These are phyloP conservation scores for Ustilaginoidea virens DNA, from an alignment of 2,329 filamentous ascomycete species.

Conservation along the genomic window DNA sequence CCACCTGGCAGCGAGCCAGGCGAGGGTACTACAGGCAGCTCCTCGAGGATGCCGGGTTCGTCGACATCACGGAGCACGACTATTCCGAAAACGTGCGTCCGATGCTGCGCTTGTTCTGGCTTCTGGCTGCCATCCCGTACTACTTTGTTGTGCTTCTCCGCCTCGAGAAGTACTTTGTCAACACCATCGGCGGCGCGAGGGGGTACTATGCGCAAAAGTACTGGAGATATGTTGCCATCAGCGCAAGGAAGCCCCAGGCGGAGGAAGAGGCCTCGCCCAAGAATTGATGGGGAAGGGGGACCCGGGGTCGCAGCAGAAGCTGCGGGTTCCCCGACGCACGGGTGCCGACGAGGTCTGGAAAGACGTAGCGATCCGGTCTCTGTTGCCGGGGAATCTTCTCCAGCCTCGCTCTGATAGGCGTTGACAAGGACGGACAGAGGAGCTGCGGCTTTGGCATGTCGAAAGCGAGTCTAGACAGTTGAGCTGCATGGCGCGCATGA, in stretches of 20 bases:
- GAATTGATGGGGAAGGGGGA: no score
- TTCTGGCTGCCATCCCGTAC: conserved; percentile 29
- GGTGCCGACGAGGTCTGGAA: no score
- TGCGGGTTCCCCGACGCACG: no score
- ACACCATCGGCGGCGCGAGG: conserved; percentile 10
- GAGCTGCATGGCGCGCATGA: no score
- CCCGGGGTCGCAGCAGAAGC: no score
- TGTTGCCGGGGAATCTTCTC: no score
- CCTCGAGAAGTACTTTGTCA: conserved; percentile 30
- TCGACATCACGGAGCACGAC: conserved; percentile 26
- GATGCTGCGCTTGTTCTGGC: conserved; percentile 30
- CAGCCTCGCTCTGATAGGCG: no score
- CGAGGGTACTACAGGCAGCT: conserved; percentile 23
- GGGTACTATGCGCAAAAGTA: conserved; percentile 6
- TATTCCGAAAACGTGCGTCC: conserved; percentile 30
- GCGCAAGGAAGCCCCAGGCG: conserved; percentile 7
- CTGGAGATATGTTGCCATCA: conserved; percentile 8
- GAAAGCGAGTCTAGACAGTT: no score
- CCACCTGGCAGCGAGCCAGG: conserved; percentile 22
- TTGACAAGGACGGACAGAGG: no score
- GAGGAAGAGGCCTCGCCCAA: no score
- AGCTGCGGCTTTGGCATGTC: no score
- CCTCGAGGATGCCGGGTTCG: conserved; percentile 28
- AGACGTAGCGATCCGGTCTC: no score
- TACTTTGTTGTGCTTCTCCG: conserved; percentile 25